Evolutionary conservation across 1,284 basidiomycete species (phyloP).

Genomic region (Fomitopsis schrenkii): DNA sequence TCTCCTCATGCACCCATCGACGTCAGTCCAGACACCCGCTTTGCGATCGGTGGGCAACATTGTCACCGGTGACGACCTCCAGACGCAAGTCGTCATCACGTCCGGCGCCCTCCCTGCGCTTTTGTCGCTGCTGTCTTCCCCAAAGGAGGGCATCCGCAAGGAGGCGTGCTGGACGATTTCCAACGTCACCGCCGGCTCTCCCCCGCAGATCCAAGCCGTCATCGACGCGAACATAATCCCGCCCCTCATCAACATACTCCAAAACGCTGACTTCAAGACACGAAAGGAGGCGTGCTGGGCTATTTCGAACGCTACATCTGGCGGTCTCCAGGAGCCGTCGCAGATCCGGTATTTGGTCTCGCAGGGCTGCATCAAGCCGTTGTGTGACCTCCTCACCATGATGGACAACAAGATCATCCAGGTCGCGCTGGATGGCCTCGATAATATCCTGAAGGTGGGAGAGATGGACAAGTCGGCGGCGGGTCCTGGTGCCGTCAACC

Average conservation of each 20-base stretch:
- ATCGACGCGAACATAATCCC: constrained; percentile 92
- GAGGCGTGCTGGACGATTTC: constrained; percentile 99
- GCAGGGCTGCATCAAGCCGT: constrained; percentile 98
- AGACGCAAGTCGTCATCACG: constrained; percentile 98
- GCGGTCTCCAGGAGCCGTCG: constrained; percentile 93
- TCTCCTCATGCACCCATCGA: constrained; percentile 94
- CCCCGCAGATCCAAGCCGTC: constrained; percentile 92
- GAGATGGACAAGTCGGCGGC: constrained; percentile 90
- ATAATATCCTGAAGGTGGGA: constrained; percentile 98
- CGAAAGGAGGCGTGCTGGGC: constrained; percentile 99
- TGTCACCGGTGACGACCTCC: constrained; percentile 97
- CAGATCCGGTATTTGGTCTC: constrained; percentile 98
- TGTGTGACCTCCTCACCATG: constrained; percentile 93
- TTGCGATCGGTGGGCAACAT: constrained; percentile 98
- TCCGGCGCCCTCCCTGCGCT: constrained; percentile 94
- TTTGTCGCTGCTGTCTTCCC: constrained; percentile 87
- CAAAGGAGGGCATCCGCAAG: constrained; percentile 94
- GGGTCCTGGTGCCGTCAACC: constrained; percentile 84
- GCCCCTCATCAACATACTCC: constrained; percentile 97
- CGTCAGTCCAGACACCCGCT: constrained; percentile 98
- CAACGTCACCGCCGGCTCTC: constrained; percentile 96
- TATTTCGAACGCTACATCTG: constrained; percentile 98
- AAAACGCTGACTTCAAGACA: constrained; percentile 98
- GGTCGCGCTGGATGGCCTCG: constrained; percentile 94
- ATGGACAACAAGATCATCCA: constrained; percentile 99